Evolutionary conservation across 805 yeast genomes (phyloP), one percentile per base, ranked within the genome.

Genomic region (Metschnikowia similis): DNA sequence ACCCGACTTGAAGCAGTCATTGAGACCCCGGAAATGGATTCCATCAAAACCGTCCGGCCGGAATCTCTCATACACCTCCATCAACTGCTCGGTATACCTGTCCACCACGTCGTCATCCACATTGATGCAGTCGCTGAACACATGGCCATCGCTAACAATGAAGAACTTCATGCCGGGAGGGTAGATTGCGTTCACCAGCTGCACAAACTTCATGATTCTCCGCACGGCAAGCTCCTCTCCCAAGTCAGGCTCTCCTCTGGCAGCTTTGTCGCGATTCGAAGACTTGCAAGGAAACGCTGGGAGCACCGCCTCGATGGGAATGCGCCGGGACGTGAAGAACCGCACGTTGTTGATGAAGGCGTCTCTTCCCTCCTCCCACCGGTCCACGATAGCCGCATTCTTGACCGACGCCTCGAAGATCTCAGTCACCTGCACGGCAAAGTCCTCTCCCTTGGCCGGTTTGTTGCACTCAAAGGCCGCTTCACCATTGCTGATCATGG

Each of bases 241-340:
- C 61, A 74, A 74, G 55, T 82, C 86, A 6, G 86, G 86, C 40
- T 62, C 58, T 16, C 59, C 50, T 6, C 78, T 75, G 35, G 71
- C 66, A 3, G 81, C 85, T 57, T 82, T 82, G 34, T 76, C 70
- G 30, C 60, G 48, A 56, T 82, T 82, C n/a, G 84, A 80, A 0
- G 84, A 78, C 59, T 81, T 82, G 57, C 85, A 81, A 8, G 86
- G 86, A 53, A 82, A 82, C 0, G 86, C 86, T 6, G 86, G 86
- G 45, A 82, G 65, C 8, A 81, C 82, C 11, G 82, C 79, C 61
- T 81, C 82, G 52, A 82, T 71, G 36, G 71, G 72, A 30, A 72
- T 48, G 53, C 69, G 66, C 59, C 81, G 70, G 37, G 75, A 69
- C 26, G 82, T 79, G 58, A 78, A 82, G 58, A 74, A 79, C 29